phyloP scores from a whole-genome alignment of 331 rosid genomes.

The Dryas integrifolia region DNA sequence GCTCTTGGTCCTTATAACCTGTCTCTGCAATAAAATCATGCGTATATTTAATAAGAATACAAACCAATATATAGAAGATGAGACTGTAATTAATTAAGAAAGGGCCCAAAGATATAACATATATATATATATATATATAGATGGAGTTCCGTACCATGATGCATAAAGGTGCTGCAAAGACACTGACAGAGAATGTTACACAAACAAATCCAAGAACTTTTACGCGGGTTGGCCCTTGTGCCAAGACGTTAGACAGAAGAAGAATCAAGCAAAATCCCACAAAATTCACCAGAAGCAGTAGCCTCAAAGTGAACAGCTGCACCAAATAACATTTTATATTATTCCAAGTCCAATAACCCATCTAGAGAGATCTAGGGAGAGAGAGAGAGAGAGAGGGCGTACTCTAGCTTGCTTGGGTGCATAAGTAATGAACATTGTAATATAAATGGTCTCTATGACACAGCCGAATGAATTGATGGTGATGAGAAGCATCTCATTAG shows the following conservation, averaged over 20 bases:
- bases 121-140: not conserved
- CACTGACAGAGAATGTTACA: constrained; percentile 66
- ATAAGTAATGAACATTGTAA: constrained; percentile 57
- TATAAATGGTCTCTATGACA: constrained; percentile 77
- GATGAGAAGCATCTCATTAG: constrained; percentile 61
- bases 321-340: not conserved
- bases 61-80: not conserved
- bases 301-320: constrained; percentile 65
- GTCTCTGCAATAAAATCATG: constrained; percentile 42
- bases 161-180: constrained; percentile 86
- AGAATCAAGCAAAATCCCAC: constrained; percentile 72
- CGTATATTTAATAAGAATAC: not conserved
- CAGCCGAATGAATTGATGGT: constrained; percentile 79
- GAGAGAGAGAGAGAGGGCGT: not conserved
- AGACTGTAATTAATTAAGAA: not conserved
- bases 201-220: constrained; percentile 84
- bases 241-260: constrained; percentile 55
- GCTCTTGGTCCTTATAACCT: constrained; percentile 84
- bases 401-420: constrained; percentile 58
- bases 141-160: constrained; percentile 47
- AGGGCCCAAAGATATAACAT: no score
- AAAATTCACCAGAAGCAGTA: constrained; percentile 56
- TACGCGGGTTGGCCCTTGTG: constrained; percentile 46
- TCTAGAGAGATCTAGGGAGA: not conserved
- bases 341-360: not conserved